Conservation (phyloP, 768 basidiomycete species). For the Pholiota molesta region DNA sequence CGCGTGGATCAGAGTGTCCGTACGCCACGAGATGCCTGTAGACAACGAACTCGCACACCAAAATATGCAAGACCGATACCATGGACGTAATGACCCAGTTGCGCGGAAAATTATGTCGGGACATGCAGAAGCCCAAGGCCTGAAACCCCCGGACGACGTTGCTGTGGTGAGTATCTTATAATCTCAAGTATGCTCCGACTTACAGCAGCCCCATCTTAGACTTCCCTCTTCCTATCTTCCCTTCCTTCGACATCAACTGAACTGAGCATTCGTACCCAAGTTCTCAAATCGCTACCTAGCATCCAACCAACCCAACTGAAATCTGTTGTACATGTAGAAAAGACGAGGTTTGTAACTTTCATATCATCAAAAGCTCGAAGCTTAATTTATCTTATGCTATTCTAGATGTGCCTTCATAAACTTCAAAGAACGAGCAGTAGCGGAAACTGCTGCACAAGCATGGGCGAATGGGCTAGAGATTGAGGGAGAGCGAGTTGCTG, state of each 20-base stretch:
- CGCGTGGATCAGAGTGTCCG: slow-evolving; percentile 88
- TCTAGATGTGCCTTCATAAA: slow-evolving; percentile 93
- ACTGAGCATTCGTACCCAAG: slow-evolving; percentile 70
- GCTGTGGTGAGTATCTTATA: slow-evolving; percentile 65
- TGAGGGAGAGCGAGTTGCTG: slow-evolving; percentile 68
- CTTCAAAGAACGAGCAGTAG: slow-evolving; percentile 80
- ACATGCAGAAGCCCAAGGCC: slow-evolving; percentile 81
- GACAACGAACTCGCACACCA: slow-evolving; percentile 87
- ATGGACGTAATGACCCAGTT: slow-evolving; percentile 92
- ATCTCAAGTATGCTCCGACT: background rate
- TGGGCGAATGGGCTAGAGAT: slow-evolving; percentile 93
- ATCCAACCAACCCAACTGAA: slow-evolving; percentile 69
- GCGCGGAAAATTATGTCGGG: slow-evolving; percentile 84
- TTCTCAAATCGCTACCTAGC: slow-evolving; percentile 67
- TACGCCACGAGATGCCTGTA: slow-evolving; percentile 91
- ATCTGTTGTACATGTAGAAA: slow-evolving; percentile 84
- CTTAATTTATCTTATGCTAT: background rate
- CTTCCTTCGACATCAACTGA: slow-evolving; percentile 75
- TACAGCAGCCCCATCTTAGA: slow-evolving; percentile 44
- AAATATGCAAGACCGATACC: slow-evolving; percentile 92
- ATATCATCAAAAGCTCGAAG: background rate
- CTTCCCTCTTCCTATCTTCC: slow-evolving; percentile 83
- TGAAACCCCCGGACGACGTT: slow-evolving; percentile 88
- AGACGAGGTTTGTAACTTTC: slow-evolving; percentile 58
- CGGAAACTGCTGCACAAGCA: slow-evolving; percentile 86